A percentile compares a stretch with the other conserved stretches of the same genome.
phyloP scores from a whole-genome alignment of 73 alveolate genomes.

The Symbiodinium natans region DNA sequence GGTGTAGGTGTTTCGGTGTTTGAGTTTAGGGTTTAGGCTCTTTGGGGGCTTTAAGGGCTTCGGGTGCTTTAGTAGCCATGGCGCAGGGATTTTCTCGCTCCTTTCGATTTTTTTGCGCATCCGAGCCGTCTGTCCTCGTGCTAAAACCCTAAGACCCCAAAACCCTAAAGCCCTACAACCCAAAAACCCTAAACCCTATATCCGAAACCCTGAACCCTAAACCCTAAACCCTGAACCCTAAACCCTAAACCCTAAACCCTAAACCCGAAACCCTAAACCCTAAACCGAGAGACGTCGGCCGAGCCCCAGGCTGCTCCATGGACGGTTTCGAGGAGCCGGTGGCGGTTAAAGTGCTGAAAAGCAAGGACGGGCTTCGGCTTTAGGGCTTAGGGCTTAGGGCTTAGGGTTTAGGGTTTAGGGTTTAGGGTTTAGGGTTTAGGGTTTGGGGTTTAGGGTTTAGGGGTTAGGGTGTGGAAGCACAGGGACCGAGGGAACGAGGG shows the following conservation, averaged over 20 bases:
- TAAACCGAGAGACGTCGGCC: neutral
- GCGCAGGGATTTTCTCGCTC: too few species aligned
- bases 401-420: neutral
- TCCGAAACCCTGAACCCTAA: neutral
- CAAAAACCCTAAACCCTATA: neutral
- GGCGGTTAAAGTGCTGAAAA: slow-evolving; percentile 40
- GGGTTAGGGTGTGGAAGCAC: too few species aligned
- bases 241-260: neutral
- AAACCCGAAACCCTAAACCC: neutral
- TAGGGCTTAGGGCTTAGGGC: neutral
- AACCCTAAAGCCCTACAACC: too few species aligned
- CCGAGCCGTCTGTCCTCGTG: too few species aligned
- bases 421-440: neutral
- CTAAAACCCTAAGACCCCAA: too few species aligned
- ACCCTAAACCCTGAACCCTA: neutral
- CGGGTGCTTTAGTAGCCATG: too few species aligned
- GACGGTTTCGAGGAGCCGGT: slow-evolving; percentile 18
- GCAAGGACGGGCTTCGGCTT: neutral
- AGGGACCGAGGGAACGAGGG: too few species aligned
- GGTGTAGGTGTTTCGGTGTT: too few species aligned
- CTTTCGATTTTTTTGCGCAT: too few species aligned
- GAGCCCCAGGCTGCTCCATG: slow-evolving; percentile 20
- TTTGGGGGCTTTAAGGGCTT: too few species aligned
- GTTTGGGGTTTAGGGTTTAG: neutral
- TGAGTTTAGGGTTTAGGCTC: too few species aligned